Base-by-base conservation (phyloP, 768 basidiomycete species). In the Suillus bovinus region DNA sequence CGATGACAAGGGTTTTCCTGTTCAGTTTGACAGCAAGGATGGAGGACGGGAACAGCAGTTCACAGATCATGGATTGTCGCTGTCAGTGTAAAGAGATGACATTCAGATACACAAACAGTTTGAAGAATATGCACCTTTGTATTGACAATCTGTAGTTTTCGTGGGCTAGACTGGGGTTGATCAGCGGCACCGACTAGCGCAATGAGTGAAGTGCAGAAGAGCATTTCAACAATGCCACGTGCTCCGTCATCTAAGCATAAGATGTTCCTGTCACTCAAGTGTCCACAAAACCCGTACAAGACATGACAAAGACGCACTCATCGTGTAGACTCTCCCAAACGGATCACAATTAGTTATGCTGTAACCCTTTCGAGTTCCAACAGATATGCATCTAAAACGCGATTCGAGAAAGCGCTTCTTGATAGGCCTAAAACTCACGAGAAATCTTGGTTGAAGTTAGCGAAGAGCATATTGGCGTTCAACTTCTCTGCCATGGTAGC, bases 11-110 rank as follows among this genome's bases (percentile, higher is more conserved):
- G 0, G 94, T 91, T 77, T 97, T 96, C 59, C 97, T 87, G 77
- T 99, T 99, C 70, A 99, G 84, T 79, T 97, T 98, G 73, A 99
- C 96, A n/a, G 93, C 86, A 31, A 99, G 87, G 60, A 99, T 96
- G 4, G 94, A 93, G 1, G 94, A 95, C 1, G 97, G 97, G 74
- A 99, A 99, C 6, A 97, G 84, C 20, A 99, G 86, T 71, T 99
- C 97, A 86, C 97, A 99, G 61, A 99, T 99, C 82, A 96, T 96
- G 27, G 93, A 95, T 84, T 98, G 94, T 29, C 97, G 89, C 93
- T 96, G 70, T 6, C 5, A n/a, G 42, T 9, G 34, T 42, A 34
- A 33, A 38, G 16, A 10, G 8, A 62, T 36, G 42, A 24, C 17
- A 41, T 11, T 36, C 47, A 13, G 4, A 39, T 55, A 64, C 29